Evolutionary conservation across 768 basidiomycete species (phyloP).

Genomic region (Baorangia bicolor): DNA sequence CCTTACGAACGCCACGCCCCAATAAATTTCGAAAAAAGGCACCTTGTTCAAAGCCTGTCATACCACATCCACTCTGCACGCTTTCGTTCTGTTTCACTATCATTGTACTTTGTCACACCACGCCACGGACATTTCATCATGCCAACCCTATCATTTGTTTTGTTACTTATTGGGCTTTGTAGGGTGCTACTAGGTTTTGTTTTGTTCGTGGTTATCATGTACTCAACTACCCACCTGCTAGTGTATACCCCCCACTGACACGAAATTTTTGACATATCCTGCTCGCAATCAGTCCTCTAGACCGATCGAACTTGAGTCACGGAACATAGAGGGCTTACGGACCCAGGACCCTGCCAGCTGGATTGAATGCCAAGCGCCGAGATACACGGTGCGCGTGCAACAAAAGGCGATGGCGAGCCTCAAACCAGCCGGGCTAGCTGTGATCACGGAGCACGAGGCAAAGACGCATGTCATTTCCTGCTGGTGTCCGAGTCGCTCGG

Average conservation of each 20-base stretch:
- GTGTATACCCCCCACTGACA: slow-evolving; percentile 4
- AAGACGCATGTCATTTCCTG: too few relatives aligned
- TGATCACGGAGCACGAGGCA: too few relatives aligned
- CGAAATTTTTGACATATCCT: neutral
- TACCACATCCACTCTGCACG: neutral
- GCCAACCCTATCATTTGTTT: slow-evolving; percentile 6
- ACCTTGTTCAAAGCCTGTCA: neutral
- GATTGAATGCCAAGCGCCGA: neutral
- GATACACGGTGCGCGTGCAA: neutral
- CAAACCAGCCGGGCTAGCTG: too few relatives aligned
- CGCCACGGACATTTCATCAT: slow-evolving; percentile 14
- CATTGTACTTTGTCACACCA: slow-evolving; percentile 16
- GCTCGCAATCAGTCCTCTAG: neutral
- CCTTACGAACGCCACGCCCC: neutral
- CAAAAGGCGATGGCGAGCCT: neutral
- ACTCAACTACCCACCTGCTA: neutral
- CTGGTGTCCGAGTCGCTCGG: too few relatives aligned
- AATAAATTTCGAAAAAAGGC: neutral
- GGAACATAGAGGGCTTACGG: neutral
- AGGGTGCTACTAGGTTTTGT: slow-evolving; percentile 1
- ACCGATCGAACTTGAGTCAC: neutral
- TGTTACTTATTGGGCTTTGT: slow-evolving; percentile 8
- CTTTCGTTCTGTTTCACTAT: slow-evolving; percentile 3
- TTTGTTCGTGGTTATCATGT: neutral
- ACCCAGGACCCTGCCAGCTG: neutral